Percentiles rank a stretch among this genome's conserved stretches.
These are phyloP conservation scores for Oryza officinalis DNA, from an alignment of 176 grass and related monocot species.

Conservation along the genomic window DNA sequence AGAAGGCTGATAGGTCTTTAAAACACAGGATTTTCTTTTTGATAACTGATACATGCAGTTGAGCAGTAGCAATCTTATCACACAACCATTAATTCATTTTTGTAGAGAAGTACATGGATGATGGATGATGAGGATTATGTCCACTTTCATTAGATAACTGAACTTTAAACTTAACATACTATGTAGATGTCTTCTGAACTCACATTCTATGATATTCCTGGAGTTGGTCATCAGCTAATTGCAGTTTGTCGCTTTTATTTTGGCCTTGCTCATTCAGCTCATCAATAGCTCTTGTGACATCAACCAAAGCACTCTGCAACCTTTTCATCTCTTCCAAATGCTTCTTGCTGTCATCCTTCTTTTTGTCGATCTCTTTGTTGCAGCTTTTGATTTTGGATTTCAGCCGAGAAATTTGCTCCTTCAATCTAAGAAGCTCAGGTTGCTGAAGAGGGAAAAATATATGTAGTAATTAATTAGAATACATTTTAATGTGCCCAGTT, in stretches of 20 bases:
- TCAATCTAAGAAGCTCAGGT: conserved; percentile 93
- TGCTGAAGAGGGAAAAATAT: conserved; percentile 56
- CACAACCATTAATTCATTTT: too few relatives aligned
- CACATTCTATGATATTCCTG: conserved; percentile 95
- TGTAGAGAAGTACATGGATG: not conserved
- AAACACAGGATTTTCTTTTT: too few relatives aligned
- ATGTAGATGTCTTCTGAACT: conserved; percentile 33
- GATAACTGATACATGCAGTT: too few relatives aligned
- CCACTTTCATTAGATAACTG: not conserved
- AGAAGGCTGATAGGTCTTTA: not conserved
- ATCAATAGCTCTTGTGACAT: conserved; percentile 64
- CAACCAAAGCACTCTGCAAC: conserved; percentile 73
- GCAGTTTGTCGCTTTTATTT: conserved; percentile 71
- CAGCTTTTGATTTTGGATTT: conserved; percentile 99
- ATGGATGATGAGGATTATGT: not conserved
- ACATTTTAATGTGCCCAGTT: conserved; percentile 9
- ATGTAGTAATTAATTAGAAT: conserved; percentile 23
- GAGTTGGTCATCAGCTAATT: conserved; percentile 84
- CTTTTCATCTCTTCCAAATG: conserved; percentile 71
- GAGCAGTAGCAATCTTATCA: too few relatives aligned
- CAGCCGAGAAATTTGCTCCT: conserved; percentile 91
- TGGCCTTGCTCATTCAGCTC: conserved; percentile 73
- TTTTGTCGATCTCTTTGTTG: conserved; percentile 91
- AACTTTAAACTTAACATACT: not conserved
- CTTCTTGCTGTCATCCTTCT: conserved; percentile 89